Base-by-base conservation (phyloP, 179 eudicot species). In the Beta corolliflora region DNA sequence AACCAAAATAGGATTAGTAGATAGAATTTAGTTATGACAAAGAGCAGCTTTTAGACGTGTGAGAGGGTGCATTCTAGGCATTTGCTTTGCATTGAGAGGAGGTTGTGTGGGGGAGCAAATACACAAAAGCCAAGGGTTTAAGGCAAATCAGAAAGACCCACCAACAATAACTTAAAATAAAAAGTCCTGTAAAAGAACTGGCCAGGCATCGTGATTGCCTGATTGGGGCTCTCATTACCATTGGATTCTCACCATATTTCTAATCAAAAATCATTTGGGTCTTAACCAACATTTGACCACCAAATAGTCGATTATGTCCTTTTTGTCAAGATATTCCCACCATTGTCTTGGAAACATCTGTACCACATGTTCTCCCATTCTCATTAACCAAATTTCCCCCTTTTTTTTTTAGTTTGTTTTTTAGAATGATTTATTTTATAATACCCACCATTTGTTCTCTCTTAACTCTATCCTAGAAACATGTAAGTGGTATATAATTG, bases 221-320 rank as follows among this genome's bases (percentile, higher is more conserved):
- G 67, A 79, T 75, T 79, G 53, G 81, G 63, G 82, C 58, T 44
- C 10, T 29, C 13, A 71, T n/a, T 52, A 59, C 71, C 88, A 87
- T 87, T 50, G 86, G 88, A 88, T 88, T 84, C 86, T 77, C 56
- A 67, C 16, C 19, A 31, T 73, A 56, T 65, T 73, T 50, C 15
- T 41, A 79, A 74, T 75, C 31, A 69, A 76, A 78, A 81, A 52
- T 55, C 23, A 81, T 72, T 77, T 61, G 59, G 10, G 83, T 72
- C 77, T 29, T 69, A 85, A 83, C 88, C 77, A 88, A 77, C 86
- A 66, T 73, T 85, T 83, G 84, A 85, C 87, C 77, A 82, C 77
- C 48, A 36, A 80, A 44, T 79, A 55, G 79, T 80, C 73, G 45
- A 55, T 61, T 36, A 50, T 79, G 71, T 68, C 77, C 74, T 81